Percentiles rank a stretch among this genome's conserved stretches.
phyloP scores from a whole-genome alignment of 2,329 filamentous ascomycete genomes.

The Seiridium cupressi region DNA sequence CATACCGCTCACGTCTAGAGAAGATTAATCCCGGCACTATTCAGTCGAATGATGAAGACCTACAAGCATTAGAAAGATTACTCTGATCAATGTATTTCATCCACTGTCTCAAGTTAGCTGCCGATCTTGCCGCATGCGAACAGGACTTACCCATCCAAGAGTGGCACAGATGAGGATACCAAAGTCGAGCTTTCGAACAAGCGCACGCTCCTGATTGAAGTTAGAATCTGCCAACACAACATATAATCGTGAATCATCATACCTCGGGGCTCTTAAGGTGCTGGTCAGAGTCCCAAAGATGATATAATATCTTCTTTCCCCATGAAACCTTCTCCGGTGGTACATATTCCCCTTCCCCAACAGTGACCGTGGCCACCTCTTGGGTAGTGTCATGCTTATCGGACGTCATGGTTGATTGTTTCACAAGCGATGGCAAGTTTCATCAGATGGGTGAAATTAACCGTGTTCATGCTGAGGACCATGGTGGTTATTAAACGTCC shows the following conservation, averaged over 20 bases:
- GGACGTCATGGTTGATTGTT: too few relatives aligned
- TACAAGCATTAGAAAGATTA: conserved; percentile 10
- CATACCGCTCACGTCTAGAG: conserved; percentile 8
- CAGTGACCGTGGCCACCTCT: not conserved
- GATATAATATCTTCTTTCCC: conserved; percentile 10
- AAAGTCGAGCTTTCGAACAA: conserved; percentile 12
- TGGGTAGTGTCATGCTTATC: not conserved
- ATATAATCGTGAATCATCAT: not conserved
- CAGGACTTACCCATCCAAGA: conserved; percentile 6
- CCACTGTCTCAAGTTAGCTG: not conserved
- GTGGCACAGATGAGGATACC: conserved; percentile 10
- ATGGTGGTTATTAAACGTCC: too few relatives aligned
- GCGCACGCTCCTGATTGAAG: conserved; percentile 5
- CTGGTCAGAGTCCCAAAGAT: conserved; percentile 12
- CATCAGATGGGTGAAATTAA: too few relatives aligned
- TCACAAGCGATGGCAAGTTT: too few relatives aligned
- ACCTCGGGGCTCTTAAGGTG: conserved; percentile 10
- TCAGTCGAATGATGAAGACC: not conserved
- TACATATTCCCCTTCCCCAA: not conserved
- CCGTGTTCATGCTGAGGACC: too few relatives aligned
- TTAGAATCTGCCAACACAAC: not conserved
- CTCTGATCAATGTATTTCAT: conserved; percentile 13
- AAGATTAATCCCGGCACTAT: too few relatives aligned
- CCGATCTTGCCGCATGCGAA: not conserved
- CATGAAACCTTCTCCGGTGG: conserved; percentile 7